Percentiles rank a stretch among this genome's conserved stretches.
phyloP scores from a whole-genome alignment of 2,329 filamentous ascomycete genomes.

The Fusarium sororula region DNA sequence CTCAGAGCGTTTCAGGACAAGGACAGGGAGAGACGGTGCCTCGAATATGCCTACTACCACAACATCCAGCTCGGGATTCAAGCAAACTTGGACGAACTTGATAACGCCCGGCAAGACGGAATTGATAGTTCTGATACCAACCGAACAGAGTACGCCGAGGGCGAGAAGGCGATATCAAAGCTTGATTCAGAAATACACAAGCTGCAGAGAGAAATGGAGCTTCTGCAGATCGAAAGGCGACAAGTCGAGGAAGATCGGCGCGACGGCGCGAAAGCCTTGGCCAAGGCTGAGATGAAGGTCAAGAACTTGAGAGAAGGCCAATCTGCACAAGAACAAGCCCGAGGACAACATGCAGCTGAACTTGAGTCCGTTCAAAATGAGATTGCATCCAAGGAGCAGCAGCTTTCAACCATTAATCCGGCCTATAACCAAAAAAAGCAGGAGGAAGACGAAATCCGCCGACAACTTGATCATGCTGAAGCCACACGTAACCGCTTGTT shows the following conservation, averaged over 20 bases:
- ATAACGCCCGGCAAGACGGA: conserved; percentile 81
- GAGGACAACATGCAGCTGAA: conserved; percentile 75
- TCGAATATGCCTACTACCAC: conserved; percentile 95
- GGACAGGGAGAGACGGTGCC: conserved; percentile 87
- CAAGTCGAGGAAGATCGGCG: conserved; percentile 92
- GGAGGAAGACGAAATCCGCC: conserved; percentile 75
- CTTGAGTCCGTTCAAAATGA: conserved; percentile 76
- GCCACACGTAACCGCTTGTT: conserved; percentile 81
- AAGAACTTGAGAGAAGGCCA: conserved; percentile 87
- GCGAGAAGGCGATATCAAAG: conserved; percentile 80
- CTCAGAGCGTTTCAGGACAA: conserved; percentile 93
- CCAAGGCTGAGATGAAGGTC: conserved; percentile 85
- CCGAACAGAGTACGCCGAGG: conserved; percentile 77
- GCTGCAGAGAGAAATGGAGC: conserved; percentile 82
- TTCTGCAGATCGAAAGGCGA: conserved; percentile 83
- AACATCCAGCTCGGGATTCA: conserved; percentile 85
- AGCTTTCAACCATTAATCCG: conserved; percentile 79
- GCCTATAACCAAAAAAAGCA: conserved; percentile 77
- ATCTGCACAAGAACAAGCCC: conserved; percentile 77
- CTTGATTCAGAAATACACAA: conserved; percentile 83
- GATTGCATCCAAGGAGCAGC: conserved; percentile 78
- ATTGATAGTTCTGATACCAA: conserved; percentile 86
- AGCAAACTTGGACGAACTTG: conserved; percentile 81
- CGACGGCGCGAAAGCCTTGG: conserved; percentile 80
- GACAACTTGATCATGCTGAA: conserved; percentile 79